Base-by-base conservation (phyloP, 352 stramenopile species). In the Pythium graminicola region DNA sequence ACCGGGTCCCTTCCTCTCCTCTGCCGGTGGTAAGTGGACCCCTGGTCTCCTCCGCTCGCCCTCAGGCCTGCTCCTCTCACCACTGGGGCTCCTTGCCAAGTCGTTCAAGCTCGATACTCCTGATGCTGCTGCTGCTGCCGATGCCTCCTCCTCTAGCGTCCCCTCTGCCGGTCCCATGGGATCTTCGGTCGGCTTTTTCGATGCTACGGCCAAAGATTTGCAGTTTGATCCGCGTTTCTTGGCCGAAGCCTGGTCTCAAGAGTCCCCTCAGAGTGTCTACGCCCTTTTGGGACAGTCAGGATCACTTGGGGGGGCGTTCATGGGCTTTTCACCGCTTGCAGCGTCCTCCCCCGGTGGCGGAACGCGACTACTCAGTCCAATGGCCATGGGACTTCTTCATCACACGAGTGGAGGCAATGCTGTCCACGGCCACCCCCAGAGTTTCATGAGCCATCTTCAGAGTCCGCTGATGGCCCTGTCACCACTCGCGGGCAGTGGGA, bases 211-310 rank as follows among this genome's bases (percentile, higher is more conserved):
- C 23, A 78, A 73, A 38, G 68, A 78, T n/a, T 32, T 78, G 29
- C 62, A 65, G 32, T 80, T 80, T 32, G 70, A 80, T 46, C 63
- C 72, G 6, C 58, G 72, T 9, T 75, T 74, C 31, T 67, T 80
- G 9, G 62, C 67, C 4, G 70, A 80, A 13, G 58, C 62, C 38
- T 83, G 58, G 51, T 57, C 32, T 4, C 53, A 59, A 36, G 73
- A 84, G 35, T 69, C 68, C 10, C 70, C 73, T 11, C 73, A 77
- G 42, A 76, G 71, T 38, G 76, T 84, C 52, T 84, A 79, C 60
- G 70, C 66, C 17, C 46, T 81, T 43, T 48, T 77, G 44, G 47
- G 57, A 20, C 64, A 73, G 53, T 28, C 67, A 24, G 48, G 54
- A 23, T 27, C 53, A 23, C 59, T 53, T 14, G 46, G 46, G 16